phyloP scores from a whole-genome alignment of 176 grass and related monocot genomes.

The Oryza australiensis region DNA sequence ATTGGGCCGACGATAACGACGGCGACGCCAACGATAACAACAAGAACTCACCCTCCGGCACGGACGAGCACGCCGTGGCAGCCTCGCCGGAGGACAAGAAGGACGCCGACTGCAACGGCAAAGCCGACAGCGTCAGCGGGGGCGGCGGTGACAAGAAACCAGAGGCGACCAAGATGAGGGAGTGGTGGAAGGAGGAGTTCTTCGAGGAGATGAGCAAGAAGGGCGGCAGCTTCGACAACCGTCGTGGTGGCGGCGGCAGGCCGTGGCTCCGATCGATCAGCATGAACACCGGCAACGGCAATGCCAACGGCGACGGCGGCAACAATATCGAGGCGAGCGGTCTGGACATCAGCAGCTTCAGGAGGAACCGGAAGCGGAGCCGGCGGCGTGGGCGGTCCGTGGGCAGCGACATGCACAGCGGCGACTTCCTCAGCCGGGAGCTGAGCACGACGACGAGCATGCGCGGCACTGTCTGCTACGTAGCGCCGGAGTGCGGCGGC shows the following conservation, averaged over 20 bases:
- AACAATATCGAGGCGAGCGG: not conserved
- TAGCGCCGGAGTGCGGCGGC: constrained; percentile 57
- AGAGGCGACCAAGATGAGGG: constrained; percentile 54
- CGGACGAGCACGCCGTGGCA: constrained; percentile 5
- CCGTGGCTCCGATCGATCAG: constrained; percentile 59
- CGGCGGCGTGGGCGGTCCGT: constrained; percentile 50
- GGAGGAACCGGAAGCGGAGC: constrained; percentile 47
- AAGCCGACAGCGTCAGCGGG: not conserved
- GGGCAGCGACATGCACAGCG: constrained; percentile 57
- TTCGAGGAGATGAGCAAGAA: constrained; percentile 81
- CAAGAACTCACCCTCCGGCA: constrained; percentile 3
- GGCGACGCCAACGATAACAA: not conserved
- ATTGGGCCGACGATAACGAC: constrained; percentile 46
- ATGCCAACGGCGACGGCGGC: constrained; percentile 13
- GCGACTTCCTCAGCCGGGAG: constrained; percentile 66
- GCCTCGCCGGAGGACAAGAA: constrained; percentile 11
- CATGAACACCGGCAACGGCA: not conserved
- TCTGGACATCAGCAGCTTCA: constrained; percentile 35
- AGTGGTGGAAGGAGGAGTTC: constrained; percentile 93
- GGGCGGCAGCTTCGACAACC: constrained; percentile 34
- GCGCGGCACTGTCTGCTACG: constrained; percentile 79
- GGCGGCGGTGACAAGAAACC: constrained; percentile 34
- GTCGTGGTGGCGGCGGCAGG: not conserved
- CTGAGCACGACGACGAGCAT: constrained; percentile 84
- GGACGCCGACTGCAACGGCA: constrained; percentile 25